Conservation (phyloP, 1,284 basidiomycete species). For the Malassezia brasiliensis region DNA sequence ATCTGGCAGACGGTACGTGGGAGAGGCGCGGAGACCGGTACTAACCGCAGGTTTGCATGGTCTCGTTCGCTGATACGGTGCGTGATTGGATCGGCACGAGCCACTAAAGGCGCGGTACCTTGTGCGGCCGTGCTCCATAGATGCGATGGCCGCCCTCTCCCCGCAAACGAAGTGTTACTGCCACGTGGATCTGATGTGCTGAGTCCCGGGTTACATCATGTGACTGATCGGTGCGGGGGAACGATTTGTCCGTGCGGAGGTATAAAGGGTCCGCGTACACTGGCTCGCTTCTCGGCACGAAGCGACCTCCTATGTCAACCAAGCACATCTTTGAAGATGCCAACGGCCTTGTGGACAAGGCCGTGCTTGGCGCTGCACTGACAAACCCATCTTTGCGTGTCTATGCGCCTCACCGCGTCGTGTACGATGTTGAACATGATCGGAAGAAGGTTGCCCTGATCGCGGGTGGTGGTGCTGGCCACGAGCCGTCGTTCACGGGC, state of each 20-base stretch:
- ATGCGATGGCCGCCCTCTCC: no score
- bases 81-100: slow-evolving; percentile 20
- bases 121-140: no score
- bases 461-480: slow-evolving; percentile 51
- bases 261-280: not conserved
- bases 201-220: not conserved
- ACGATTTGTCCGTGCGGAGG: not conserved
- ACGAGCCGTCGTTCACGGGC: slow-evolving; percentile 50
- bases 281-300: not conserved
- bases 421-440: slow-evolving; percentile 43
- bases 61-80: slow-evolving; percentile 89
- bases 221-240: not conserved
- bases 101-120: not conserved
- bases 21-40: slow-evolving; percentile 27
- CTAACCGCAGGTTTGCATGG: slow-evolving; percentile 67
- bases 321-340: slow-evolving; percentile 45
- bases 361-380: slow-evolving; percentile 38
- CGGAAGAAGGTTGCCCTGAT: slow-evolving; percentile 51
- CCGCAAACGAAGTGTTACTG: no score
- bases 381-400: slow-evolving; percentile 41
- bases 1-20: slow-evolving; percentile 69
- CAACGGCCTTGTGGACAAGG: slow-evolving; percentile 44
- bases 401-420: slow-evolving; percentile 44
- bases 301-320: slow-evolving; percentile 34
- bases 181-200: not conserved